Percentiles rank a stretch among this genome's conserved stretches.
These are phyloP conservation scores for Stentor roeselii DNA, from an alignment of 73 alveolate genomes.

Conservation along the genomic window DNA sequence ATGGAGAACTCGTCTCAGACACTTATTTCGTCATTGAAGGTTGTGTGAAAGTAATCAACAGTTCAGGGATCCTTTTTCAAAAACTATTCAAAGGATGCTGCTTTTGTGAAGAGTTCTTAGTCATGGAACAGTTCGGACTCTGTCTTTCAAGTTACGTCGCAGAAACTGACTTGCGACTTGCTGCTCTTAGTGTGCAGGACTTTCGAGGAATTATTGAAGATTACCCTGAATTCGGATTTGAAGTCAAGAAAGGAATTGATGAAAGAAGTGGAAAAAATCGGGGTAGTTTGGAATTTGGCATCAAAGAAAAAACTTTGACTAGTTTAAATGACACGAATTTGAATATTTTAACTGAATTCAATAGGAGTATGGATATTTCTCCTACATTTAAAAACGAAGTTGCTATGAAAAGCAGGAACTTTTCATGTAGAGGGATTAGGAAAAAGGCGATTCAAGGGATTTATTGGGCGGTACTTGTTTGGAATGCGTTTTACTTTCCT, in stretches of 20 bases:
- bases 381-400: too few species aligned
- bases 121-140: not conserved
- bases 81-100: slow-evolving; percentile 33
- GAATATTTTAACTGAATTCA: not conserved
- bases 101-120: slow-evolving; percentile 29
- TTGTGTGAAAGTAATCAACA: slow-evolving; percentile 28
- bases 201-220: slow-evolving; percentile 37
- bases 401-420: too few species aligned
- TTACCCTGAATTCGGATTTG: slow-evolving; percentile 45
- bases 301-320: not conserved
- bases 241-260: slow-evolving; percentile 26
- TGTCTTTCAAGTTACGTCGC: slow-evolving; percentile 27
- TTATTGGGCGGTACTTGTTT: too few species aligned
- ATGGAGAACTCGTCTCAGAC: slow-evolving; percentile 54
- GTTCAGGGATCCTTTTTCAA: slow-evolving; percentile 22
- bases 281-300: not conserved
- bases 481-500: too few species aligned
- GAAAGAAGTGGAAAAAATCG: slow-evolving; percentile 12
- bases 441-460: too few species aligned
- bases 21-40: slow-evolving; percentile 60
- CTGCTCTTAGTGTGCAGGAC: slow-evolving; percentile 40
- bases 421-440: too few species aligned
- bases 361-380: too few species aligned
- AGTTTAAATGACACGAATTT: not conserved
- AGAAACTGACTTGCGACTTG: slow-evolving; percentile 33